Evolutionary conservation across 2,329 filamentous ascomycete species (phyloP), one percentile per base, ranked within the genome.

Genomic region (Xylaria sp.): DNA sequence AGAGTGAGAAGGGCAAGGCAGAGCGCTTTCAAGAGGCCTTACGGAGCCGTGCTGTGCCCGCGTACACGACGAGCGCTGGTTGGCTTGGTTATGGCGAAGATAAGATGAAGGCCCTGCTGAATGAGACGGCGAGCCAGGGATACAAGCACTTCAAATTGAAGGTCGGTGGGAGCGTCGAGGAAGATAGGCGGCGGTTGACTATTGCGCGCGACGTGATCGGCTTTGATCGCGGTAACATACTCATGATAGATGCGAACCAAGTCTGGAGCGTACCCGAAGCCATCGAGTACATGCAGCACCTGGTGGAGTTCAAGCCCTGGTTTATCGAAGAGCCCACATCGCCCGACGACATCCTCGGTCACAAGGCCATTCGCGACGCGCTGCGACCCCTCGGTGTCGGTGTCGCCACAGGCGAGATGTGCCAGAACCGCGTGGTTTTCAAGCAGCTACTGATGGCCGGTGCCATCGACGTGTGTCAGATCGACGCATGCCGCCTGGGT

Each of bases 201-300:
- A 92, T 96, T 75, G 92, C 91, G 5, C 82, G 92, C 46, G 86
- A 91, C 29, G 87, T 94, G 40, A 90, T 96, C 73, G 91, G 91
- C 2, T 94, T 90, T 76, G 92, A 96, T 76, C 81, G 83, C 73
- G 92, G 89, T 62, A 94, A 94, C 76, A 85, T 94, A 54, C 83
- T 97, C 70, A 96, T 97, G 92, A 89, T 96, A 11, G 92, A 97
- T 79, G 92, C 92, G 53, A 97, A 97, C 79, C 93, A 97, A 81
- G 84, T 95, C 61, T 96, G 92, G 92, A 92, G 89, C 52, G 92
- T 96, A 35, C 91, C 92, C 1, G 92, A 96, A 78, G 92, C 93
- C 7, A 92, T 96, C 70, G 86, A 85, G 64, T 92, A 94, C 81
- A 96, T 96, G 92, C 85, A 88, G 72, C 78, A 92, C 72, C 87